Evolutionary conservation across 208 protist genomes (phyloP), one percentile per base, ranked within the genome.

Genomic region (Crithidia expoeki): DNA sequence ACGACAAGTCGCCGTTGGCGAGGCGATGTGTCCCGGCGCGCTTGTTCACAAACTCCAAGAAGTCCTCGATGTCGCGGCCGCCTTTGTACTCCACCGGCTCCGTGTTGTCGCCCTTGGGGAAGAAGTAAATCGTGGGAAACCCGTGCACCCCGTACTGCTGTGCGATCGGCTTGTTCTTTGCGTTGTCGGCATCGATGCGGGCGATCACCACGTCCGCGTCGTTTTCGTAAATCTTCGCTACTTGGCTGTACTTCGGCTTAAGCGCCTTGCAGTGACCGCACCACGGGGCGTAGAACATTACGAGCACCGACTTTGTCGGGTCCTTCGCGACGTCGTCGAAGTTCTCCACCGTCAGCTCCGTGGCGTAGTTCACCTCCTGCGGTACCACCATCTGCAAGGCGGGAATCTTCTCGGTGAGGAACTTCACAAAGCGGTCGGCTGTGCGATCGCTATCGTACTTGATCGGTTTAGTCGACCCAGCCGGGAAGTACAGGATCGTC

Each of bases 241-340:
- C 63, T 30, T 72, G 25, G 28, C 83, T 86, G 68, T 83, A 87
- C 14, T 80, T 66, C 5, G 76, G 81, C 53, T 84, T 85, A 12
- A 98, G 68, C 46, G 67, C 61, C 81, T 98, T 96, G 85, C 96
- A 98, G 77, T 98, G 90, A 14, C 83, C 79, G 44, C 86, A 95
- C 87, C 88, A 89, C 36, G 85, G 81, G 0, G 84, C 81, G 76
- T 92, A 96, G 59, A 94, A 93, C 58, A 93, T 69, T 9, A 96
- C 74, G 27, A 94, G 53, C 28, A 71, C 86, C 60, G 89, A 62
- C 63, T 89, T 90, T 5, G 42, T 53, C 38, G 69, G 56, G 70
- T 85, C 79, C 71, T 84, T 55, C n/a, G 57, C 63, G 23, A 84
- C 42, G 1, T 12, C 36, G 21, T 88, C 69, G 52, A 89, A 88